phyloP scores from a whole-genome alignment of 345 rosid species.

The Rhodomyrtus tomentosa region DNA sequence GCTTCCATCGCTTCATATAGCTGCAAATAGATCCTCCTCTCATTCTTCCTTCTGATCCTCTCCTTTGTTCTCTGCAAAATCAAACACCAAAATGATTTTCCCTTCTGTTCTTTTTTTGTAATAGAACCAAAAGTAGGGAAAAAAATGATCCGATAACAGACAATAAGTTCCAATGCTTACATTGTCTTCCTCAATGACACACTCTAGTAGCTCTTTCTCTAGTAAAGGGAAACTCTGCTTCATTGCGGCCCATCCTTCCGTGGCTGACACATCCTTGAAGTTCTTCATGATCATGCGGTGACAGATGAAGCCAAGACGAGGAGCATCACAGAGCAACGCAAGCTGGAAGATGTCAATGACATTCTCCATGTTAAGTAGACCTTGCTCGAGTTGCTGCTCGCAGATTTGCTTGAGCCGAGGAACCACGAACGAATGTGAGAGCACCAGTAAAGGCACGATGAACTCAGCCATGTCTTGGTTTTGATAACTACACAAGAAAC shows the following conservation, averaged over 20 bases:
- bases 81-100: not conserved
- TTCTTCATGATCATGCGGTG: slow-evolving; percentile 56
- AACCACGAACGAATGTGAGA: slow-evolving; percentile 64
- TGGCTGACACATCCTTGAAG: slow-evolving; percentile 28
- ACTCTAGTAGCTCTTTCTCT: slow-evolving; percentile 52
- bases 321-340: slow-evolving; percentile 65
- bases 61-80: slow-evolving; percentile 33
- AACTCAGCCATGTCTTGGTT: slow-evolving; percentile 52
- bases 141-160: not conserved
- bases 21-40: slow-evolving; percentile 57
- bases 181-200: slow-evolving; percentile 39
- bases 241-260: slow-evolving; percentile 83
- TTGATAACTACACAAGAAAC: slow-evolving; percentile 50
- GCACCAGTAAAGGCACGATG: slow-evolving; percentile 53
- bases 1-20: slow-evolving; percentile 90
- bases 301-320: slow-evolving; percentile 55
- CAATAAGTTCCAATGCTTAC: slow-evolving; percentile 19
- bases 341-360: slow-evolving; percentile 79
- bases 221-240: slow-evolving; percentile 71
- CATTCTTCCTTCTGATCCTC: slow-evolving; percentile 37
- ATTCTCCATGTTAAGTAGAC: slow-evolving; percentile 55
- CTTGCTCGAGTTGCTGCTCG: slow-evolving; percentile 48
- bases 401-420: slow-evolving; percentile 60
- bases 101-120: not conserved
- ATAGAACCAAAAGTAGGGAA: not conserved